These are phyloP conservation scores for Colletotrichum sp. DNA, from an alignment of 2,329 filamentous ascomycete genomes.

Conservation along the genomic window DNA sequence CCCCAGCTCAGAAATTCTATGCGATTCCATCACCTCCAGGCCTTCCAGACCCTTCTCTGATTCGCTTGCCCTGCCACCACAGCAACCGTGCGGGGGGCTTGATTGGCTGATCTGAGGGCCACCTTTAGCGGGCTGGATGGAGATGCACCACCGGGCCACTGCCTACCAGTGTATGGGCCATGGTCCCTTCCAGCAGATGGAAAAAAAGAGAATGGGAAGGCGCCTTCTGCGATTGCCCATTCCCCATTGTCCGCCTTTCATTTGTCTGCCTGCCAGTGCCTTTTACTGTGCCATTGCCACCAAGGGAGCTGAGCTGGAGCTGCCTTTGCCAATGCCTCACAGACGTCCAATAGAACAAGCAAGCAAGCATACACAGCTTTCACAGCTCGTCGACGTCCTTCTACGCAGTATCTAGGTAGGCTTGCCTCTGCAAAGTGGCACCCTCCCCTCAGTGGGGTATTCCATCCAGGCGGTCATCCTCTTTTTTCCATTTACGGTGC, in stretches of 20 bases:
- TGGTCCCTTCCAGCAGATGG: neutral
- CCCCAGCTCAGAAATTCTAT: constrained; percentile 46
- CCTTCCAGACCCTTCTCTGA: constrained; percentile 26
- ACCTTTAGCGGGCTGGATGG: constrained; percentile 4
- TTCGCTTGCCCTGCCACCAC: constrained; percentile 27
- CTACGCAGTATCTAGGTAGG: too few relatives aligned
- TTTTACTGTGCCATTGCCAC: neutral
- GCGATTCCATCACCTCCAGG: constrained; percentile 45
- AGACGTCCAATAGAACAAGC: neutral
- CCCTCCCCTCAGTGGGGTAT: neutral
- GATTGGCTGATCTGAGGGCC: constrained; percentile 20
- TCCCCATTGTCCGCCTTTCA: neutral
- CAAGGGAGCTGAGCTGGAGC: neutral
- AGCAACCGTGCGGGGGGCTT: constrained; percentile 22
- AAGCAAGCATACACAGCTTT: neutral
- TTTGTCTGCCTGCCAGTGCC: neutral
- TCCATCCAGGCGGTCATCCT: neutral
- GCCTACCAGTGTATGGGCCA: too few relatives aligned
- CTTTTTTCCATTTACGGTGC: neutral
- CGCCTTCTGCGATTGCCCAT: neutral
- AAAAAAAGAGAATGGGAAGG: constrained; percentile 11
- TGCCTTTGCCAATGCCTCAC: neutral
- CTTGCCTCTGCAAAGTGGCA: neutral
- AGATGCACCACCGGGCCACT: neutral
- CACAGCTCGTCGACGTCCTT: neutral